These are phyloP conservation scores for Arthrobotrys sinensis DNA, from an alignment of 2,329 filamentous ascomycete species.

Conservation along the genomic window DNA sequence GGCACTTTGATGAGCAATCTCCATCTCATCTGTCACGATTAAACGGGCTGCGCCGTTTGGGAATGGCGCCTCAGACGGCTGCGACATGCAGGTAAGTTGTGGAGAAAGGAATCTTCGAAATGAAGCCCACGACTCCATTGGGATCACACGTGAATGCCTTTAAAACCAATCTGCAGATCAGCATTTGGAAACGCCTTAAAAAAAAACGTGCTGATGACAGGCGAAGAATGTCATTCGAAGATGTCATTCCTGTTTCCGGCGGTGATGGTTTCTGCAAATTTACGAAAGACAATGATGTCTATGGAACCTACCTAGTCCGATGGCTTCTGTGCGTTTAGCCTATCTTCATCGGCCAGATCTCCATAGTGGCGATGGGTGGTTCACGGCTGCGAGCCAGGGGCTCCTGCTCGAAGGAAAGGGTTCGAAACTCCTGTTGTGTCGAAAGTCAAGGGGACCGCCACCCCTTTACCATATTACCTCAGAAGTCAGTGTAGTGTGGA, in stretches of 20 bases:
- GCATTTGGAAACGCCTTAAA: constrained; percentile 43
- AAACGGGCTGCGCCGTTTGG: constrained; percentile 44
- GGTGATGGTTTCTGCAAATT: constrained; percentile 4
- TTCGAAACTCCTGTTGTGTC: constrained; percentile 58
- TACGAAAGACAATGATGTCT: constrained; percentile 18
- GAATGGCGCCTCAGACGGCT: constrained; percentile 35
- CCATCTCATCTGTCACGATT: constrained; percentile 26
- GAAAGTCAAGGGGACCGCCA: constrained; percentile 47
- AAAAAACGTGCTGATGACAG: constrained; percentile 57
- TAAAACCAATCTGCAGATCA: constrained; percentile 39
- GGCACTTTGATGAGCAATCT: constrained; percentile 30
- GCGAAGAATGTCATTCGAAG: constrained; percentile 28
- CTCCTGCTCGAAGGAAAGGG: constrained; percentile 49
- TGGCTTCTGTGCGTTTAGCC: constrained; percentile 11
- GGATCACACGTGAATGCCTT: constrained; percentile 40
- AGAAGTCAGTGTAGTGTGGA: constrained; percentile 38
- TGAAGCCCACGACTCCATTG: constrained; percentile 15
- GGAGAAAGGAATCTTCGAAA: constrained; percentile 47
- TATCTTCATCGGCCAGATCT: constrained; percentile 49
- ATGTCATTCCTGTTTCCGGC: constrained; percentile 19
- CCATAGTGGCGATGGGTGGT: constrained; percentile 35
- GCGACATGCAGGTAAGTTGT: constrained; percentile 28
- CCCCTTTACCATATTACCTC: constrained; percentile 45
- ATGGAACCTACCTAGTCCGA: constrained; percentile 26
- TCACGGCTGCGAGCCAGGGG: constrained; percentile 42